These are phyloP conservation scores for Vigna mungo DNA, from an alignment of 306 rosid species.

Conservation along the genomic window DNA sequence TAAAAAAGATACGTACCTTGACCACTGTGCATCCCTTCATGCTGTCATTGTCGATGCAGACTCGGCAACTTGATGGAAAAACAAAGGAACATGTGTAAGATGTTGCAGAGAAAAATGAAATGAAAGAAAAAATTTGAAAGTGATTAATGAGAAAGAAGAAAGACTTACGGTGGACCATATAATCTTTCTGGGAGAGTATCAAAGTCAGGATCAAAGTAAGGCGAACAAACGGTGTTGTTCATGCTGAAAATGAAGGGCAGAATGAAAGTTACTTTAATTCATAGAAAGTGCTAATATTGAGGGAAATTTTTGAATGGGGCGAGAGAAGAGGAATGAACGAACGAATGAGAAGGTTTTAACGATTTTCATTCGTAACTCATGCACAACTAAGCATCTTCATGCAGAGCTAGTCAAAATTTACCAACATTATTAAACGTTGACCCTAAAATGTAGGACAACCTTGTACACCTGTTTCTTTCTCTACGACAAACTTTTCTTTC, in stretches of 20 bases:
- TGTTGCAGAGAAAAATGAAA: neutral
- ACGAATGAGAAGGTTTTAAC: neutral
- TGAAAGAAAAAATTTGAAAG: neutral
- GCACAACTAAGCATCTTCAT: constrained; percentile 6
- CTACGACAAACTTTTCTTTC: neutral
- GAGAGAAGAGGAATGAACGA: neutral
- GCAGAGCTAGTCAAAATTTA: constrained; percentile 16
- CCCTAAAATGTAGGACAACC: neutral
- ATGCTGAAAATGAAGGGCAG: constrained; percentile 41
- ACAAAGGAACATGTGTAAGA: neutral
- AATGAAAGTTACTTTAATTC: neutral
- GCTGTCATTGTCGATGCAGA: constrained; percentile 71
- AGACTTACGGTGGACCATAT: constrained; percentile 72
- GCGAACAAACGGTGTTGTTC: constrained; percentile 70
- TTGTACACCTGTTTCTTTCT: neutral
- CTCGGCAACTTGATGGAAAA: constrained; percentile 59
- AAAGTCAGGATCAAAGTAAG: constrained; percentile 83
- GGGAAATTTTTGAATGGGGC: neutral
- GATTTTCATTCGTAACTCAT: neutral
- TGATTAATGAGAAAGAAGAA: neutral
- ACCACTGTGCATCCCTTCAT: constrained; percentile 73
- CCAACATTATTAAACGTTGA: neutral
- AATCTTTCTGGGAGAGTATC: constrained; percentile 69
- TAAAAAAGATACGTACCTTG: constrained; percentile 49
- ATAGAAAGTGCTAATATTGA: constrained; percentile 16